These are phyloP conservation scores for Vigna trinervia DNA, from an alignment of 306 rosid genomes.

Conservation along the genomic window DNA sequence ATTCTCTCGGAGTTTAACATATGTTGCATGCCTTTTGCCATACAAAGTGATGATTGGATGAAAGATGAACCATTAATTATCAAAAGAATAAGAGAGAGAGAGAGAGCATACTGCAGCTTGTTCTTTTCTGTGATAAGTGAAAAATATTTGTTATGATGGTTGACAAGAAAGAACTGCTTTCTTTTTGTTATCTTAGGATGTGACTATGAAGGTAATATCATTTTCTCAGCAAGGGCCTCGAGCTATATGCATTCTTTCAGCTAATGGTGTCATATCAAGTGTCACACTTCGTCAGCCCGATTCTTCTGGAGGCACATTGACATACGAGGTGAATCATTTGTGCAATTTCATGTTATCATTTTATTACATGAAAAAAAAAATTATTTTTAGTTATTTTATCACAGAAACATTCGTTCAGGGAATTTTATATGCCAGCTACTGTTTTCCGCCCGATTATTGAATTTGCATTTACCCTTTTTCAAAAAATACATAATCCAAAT, in stretches of 20 bases:
- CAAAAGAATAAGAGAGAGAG: background rate
- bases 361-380: conserved; percentile 33
- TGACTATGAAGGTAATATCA: conserved; percentile 94
- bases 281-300: conserved; percentile 98
- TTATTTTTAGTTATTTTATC: background rate
- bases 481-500: background rate
- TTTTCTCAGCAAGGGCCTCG: conserved; percentile 98
- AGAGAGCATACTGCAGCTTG: conserved; percentile 10
- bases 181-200: conserved; percentile 66
- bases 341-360: conserved; percentile 17
- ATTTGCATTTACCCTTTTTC: conserved; percentile 16
- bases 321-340: conserved; percentile 68
- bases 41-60: background rate
- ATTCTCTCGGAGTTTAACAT: too few species aligned
- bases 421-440: conserved; percentile 9
- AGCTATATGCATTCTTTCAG: conserved; percentile 90
- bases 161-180: conserved; percentile 12
- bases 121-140: conserved; percentile 27
- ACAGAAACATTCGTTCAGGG: background rate
- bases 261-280: conserved; percentile 91
- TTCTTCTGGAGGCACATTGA: conserved; percentile 72
- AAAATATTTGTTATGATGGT: conserved; percentile 18
- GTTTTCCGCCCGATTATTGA: conserved; percentile 1
- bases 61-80: background rate
- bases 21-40: background rate